Base-by-base conservation (phyloP, 257 asterid genomes). In the Lantana camara region DNA sequence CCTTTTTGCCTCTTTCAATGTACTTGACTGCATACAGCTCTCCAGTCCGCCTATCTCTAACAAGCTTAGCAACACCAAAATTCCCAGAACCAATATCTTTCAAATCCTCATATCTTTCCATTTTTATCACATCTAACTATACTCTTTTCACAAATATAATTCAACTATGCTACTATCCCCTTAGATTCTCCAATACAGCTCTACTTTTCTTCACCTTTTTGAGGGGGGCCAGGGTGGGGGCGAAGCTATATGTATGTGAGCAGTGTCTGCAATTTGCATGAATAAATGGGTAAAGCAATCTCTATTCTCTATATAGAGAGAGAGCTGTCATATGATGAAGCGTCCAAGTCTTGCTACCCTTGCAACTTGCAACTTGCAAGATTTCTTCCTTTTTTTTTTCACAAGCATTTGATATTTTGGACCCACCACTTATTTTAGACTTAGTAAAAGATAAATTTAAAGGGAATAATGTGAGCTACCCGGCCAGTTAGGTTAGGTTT, bases 31-130 rank as follows among this genome's bases (percentile, higher is more conserved):
- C 85, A 70, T 66, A 66, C 50, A 73, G 78, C 19, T 73, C 69
- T 47, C 61, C 76, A 47, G 23, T 80, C 76, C 67, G 38, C 49
- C 52, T 73, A 63, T 77, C 80, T 67, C 74, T 71, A 63, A 77
- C 88, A 71, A 88, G 90, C 82, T 77, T 88, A 1, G 96, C 93
- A 10, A 88, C 96, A 23, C 96, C 96, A 60, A 88, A 88, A 60
- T 88, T 88, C 24, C 96, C 96, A 54, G 83, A 79, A 13, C 93
- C 93, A 37, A 83, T 16, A 45, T 88, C 81, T 76, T 77, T 88
- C 63, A 88, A 68, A 19, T 70, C 66, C 51, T 85, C 93, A 48
- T 84, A 89, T 27, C 80, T 63, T 57, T 84, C 93, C 96, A 88
- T 82, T 38, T 24, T 60, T 8, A 7, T 9, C 45, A 14, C 16